Conservation (phyloP, 2,329 filamentous ascomycete genomes). For the Thielaviopsis euricoi region DNA sequence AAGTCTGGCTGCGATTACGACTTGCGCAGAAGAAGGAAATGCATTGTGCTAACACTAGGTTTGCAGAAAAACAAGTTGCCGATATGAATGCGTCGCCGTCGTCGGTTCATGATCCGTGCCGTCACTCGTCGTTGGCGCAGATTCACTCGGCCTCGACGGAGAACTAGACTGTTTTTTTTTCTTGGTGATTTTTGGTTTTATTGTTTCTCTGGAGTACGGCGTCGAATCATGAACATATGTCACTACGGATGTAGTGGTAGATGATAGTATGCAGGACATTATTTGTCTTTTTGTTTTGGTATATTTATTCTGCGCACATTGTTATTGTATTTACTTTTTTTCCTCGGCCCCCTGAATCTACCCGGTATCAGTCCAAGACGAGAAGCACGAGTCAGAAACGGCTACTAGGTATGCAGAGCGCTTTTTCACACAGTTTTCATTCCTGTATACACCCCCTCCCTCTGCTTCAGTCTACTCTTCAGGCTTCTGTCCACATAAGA, state of each 20-base stretch:
- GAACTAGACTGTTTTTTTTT: neutral
- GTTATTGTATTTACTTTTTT: neutral
- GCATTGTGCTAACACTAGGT: slow-evolving; percentile 12
- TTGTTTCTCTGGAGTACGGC: neutral
- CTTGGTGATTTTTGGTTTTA: neutral
- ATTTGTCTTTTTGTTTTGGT: neutral
- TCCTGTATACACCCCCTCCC: too few species aligned
- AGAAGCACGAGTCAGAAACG: too few species aligned
- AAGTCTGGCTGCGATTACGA: slow-evolving; percentile 17
- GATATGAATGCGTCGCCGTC: slow-evolving; percentile 22
- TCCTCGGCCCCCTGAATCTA: too few species aligned
- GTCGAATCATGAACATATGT: neutral
- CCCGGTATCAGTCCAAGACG: too few species aligned
- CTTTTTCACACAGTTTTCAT: too few species aligned
- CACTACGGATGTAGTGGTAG: too few species aligned
- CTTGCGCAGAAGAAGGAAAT: neutral
- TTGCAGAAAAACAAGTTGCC: slow-evolving; percentile 33
- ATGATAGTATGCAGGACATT: neutral
- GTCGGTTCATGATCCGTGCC: slow-evolving; percentile 29
- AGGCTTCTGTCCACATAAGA: neutral
- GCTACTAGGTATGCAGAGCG: too few species aligned
- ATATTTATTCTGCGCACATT: neutral
- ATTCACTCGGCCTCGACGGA: neutral
- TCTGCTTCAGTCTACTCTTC: neutral
- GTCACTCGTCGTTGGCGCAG: slow-evolving; percentile 31